Conservation (phyloP, 2,329 filamentous ascomycete species). For the Periconia sp. region DNA sequence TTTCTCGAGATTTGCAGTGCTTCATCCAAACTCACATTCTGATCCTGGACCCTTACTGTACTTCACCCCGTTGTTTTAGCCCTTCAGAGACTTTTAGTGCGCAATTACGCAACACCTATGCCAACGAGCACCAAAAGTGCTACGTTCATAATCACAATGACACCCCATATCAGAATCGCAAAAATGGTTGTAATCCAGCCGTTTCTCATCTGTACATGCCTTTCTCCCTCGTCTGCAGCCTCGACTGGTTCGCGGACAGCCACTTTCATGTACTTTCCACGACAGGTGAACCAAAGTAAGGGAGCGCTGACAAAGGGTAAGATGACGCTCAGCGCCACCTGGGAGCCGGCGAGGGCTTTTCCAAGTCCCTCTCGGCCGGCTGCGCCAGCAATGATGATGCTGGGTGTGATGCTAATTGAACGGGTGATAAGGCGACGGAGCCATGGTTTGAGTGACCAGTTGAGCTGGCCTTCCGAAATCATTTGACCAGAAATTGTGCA, state of each 20-base stretch:
- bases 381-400: slow-evolving; percentile 79
- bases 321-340: slow-evolving; percentile 77
- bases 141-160: slow-evolving; percentile 79
- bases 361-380: slow-evolving; percentile 72
- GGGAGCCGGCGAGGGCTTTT: slow-evolving; percentile 71
- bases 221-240: slow-evolving; percentile 17
- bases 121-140: slow-evolving; percentile 66
- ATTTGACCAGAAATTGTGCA: slow-evolving; percentile 91
- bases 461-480: slow-evolving; percentile 80
- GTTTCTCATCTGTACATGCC: slow-evolving; percentile 66
- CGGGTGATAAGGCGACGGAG: slow-evolving; percentile 75
- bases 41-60: too few species aligned
- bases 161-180: slow-evolving; percentile 67
- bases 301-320: slow-evolving; percentile 82
- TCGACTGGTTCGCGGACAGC: slow-evolving; percentile 29
- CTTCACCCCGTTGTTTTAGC: too few species aligned
- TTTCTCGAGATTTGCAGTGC: too few species aligned
- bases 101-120: slow-evolving; percentile 49
- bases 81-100: too few species aligned
- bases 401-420: slow-evolving; percentile 77
- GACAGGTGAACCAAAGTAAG: slow-evolving; percentile 81
- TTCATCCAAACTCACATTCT: too few species aligned
- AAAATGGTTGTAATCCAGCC: slow-evolving; percentile 64
- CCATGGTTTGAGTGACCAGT: slow-evolving; percentile 76
- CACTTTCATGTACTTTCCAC: slow-evolving; percentile 78